phyloP scores from a whole-genome alignment of 2,329 filamentous ascomycete genomes.

The Stachybotrys chartarum region DNA sequence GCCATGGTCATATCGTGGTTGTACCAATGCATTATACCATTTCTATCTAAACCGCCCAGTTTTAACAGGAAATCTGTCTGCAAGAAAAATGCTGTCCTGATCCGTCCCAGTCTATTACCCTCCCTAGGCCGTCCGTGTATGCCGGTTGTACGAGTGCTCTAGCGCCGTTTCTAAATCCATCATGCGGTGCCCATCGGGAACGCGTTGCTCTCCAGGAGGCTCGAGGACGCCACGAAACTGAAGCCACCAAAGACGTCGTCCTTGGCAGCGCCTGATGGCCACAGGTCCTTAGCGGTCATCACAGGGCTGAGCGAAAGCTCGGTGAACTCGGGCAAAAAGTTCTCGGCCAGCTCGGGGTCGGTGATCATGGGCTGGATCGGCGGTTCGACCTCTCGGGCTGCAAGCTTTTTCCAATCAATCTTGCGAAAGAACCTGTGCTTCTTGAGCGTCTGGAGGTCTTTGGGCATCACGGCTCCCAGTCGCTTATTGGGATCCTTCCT shows the following conservation, averaged over 20 bases:
- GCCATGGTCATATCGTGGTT: too few species aligned
- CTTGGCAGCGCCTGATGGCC: conserved; percentile 31
- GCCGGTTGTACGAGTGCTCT: too few species aligned
- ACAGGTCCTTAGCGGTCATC: conserved; percentile 36
- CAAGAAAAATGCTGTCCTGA: too few species aligned
- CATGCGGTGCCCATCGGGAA: conserved; percentile 23
- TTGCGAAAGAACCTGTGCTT: conserved; percentile 93
- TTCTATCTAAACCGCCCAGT: too few species aligned
- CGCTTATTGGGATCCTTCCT: conserved; percentile 90
- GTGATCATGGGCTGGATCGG: conserved; percentile 93
- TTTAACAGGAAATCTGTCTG: too few species aligned
- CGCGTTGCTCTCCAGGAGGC: conserved; percentile 43
- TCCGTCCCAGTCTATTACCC: too few species aligned
- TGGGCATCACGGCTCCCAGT: conserved; percentile 80
- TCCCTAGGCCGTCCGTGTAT: too few species aligned
- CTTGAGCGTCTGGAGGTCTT: conserved; percentile 80
- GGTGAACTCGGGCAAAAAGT: conserved; percentile 92
- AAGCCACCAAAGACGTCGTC: conserved; percentile 58
- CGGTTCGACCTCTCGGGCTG: conserved; percentile 72
- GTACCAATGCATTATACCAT: too few species aligned
- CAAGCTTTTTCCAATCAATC: conserved; percentile 89
- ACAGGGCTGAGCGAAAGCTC: conserved; percentile 74
- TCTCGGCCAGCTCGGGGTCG: conserved; percentile 92
- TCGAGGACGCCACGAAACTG: conserved; percentile 54
- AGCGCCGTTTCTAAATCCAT: neutral